Evolutionary conservation across 1,284 basidiomycete genomes (phyloP).

Genomic region (Cystobasidium pallidum): DNA sequence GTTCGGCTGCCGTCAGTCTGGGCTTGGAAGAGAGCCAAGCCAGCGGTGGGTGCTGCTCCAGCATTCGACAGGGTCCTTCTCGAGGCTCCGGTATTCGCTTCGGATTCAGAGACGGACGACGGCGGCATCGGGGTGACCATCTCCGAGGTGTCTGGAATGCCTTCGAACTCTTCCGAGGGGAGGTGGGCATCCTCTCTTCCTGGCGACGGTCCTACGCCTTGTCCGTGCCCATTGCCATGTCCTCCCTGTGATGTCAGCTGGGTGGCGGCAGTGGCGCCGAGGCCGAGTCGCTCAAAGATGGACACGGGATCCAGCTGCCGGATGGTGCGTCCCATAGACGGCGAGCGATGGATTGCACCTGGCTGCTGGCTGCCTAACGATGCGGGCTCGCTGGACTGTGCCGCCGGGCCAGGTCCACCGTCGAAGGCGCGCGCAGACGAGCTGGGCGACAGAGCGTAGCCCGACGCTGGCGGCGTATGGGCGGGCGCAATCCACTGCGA

Average conservation of each 20-base stretch:
- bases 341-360: background rate
- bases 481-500: constrained; percentile 32
- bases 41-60: background rate
- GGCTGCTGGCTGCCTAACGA: no score
- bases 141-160: background rate
- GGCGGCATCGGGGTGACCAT: background rate
- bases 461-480: background rate
- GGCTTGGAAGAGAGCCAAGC: background rate
- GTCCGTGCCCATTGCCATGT: background rate
- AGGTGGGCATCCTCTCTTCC: constrained; percentile 24
- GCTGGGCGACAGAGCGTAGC: constrained; percentile 22
- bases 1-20: background rate
- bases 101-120: background rate
- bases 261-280: background rate
- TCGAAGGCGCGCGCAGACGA: background rate
- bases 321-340: background rate
- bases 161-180: constrained; percentile 12
- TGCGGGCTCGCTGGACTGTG: no score
- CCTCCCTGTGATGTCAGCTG: constrained; percentile 6
- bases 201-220: background rate
- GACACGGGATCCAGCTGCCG: constrained; percentile 32
- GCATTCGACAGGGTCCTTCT: constrained; percentile 5
- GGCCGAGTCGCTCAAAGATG: constrained; percentile 32
- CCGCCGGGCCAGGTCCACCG: no score
- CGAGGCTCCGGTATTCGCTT: background rate